These are phyloP conservation scores for Ascochyta fabae DNA, from an alignment of 2,329 filamentous ascomycete species.

Conservation along the genomic window DNA sequence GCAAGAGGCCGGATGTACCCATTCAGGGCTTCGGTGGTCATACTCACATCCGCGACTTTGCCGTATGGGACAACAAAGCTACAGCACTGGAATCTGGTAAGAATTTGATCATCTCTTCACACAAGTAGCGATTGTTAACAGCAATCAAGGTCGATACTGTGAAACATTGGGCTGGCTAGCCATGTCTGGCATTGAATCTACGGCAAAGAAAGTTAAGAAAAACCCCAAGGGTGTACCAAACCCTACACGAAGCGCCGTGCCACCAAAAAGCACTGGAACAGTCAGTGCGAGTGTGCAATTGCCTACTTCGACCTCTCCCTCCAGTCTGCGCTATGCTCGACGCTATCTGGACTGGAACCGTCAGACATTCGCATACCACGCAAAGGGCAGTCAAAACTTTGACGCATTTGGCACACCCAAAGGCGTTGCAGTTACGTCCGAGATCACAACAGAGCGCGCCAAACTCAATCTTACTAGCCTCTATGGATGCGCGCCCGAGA, in stretches of 20 bases:
- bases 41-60: slow-evolving; percentile 69
- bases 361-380: slow-evolving; percentile 69
- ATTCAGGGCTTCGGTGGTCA: slow-evolving; percentile 72
- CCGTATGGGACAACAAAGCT: slow-evolving; percentile 66
- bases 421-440: slow-evolving; percentile 55
- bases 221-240: slow-evolving; percentile 53
- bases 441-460: slow-evolving; percentile 60
- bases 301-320: slow-evolving; percentile 39
- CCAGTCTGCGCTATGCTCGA: slow-evolving; percentile 59
- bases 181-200: slow-evolving; percentile 64
- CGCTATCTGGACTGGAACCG: slow-evolving; percentile 74
- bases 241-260: slow-evolving; percentile 48
- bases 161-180: slow-evolving; percentile 72
- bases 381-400: slow-evolving; percentile 56
- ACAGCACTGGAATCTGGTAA: slow-evolving; percentile 66
- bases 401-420: slow-evolving; percentile 57
- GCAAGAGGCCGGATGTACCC: slow-evolving; percentile 62
- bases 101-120: not conserved
- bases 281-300: slow-evolving; percentile 39
- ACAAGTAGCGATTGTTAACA: slow-evolving; percentile 4
- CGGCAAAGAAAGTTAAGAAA: slow-evolving; percentile 52
- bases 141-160: slow-evolving; percentile 61
- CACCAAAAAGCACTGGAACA: slow-evolving; percentile 38
- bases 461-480: slow-evolving; percentile 62
- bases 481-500: slow-evolving; percentile 66